Evolutionary conservation across 2,329 filamentous ascomycete species (phyloP).

Genomic region (Madurella fahalii): DNA sequence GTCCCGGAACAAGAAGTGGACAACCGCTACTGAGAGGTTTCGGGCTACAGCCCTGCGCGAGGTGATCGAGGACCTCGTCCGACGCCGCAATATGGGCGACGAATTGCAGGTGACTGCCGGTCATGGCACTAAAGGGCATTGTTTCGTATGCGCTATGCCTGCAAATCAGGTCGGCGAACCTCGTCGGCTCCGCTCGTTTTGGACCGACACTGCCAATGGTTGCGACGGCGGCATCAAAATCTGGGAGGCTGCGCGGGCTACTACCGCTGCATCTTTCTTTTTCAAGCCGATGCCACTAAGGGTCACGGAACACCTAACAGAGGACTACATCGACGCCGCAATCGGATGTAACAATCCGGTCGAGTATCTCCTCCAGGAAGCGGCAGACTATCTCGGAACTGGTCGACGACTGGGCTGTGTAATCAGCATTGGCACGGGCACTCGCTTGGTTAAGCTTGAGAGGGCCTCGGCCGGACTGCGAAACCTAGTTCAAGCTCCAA

Average conservation of each 20-base stretch:
- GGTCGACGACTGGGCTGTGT: constrained; percentile 27
- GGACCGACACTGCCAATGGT: constrained; percentile 9
- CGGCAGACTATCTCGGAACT: constrained; percentile 26
- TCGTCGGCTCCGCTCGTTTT: constrained; percentile 22
- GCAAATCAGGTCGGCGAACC: constrained; percentile 7
- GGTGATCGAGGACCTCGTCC: constrained; percentile 26
- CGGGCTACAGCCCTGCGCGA: constrained; percentile 32
- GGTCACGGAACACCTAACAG: constrained; percentile 3
- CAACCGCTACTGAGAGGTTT: constrained; percentile 27
- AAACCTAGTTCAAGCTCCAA: neutral
- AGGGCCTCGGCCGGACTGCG: neutral
- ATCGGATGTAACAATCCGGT: constrained; percentile 43
- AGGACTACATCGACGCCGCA: constrained; percentile 45
- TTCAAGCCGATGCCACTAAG: constrained; percentile 41
- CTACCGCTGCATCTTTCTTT: constrained; percentile 38
- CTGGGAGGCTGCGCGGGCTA: constrained; percentile 42
- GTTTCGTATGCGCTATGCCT: constrained; percentile 30
- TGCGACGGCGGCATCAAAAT: constrained; percentile 31
- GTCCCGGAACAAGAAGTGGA: constrained; percentile 23
- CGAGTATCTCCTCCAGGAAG: constrained; percentile 27
- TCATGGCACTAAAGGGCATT: constrained; percentile 21
- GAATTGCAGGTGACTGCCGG: constrained; percentile 22
- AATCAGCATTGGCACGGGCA: constrained; percentile 32
- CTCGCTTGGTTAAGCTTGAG: constrained; percentile 11
- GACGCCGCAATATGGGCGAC: constrained; percentile 8